phyloP scores from a whole-genome alignment of 1,284 basidiomycete species.

The Tausonia pullulans region DNA sequence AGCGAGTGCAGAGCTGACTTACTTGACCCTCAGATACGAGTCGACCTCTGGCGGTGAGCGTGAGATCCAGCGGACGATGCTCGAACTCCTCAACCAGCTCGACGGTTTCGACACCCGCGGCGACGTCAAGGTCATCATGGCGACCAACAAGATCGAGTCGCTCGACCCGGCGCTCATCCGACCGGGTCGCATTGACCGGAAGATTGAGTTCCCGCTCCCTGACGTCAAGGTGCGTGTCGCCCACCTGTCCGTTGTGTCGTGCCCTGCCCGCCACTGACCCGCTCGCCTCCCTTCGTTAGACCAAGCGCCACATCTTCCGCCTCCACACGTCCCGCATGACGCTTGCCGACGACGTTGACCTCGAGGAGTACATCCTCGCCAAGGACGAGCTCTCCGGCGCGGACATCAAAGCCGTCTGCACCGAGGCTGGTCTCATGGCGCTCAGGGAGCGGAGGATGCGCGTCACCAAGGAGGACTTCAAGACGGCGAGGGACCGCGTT shows the following conservation, averaged over 20 bases:
- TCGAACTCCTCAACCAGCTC: slow-evolving; percentile 94
- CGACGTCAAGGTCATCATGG: slow-evolving; percentile 88
- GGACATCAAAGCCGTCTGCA: slow-evolving; percentile 96
- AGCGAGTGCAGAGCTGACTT: neutral
- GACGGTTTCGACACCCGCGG: slow-evolving; percentile 99
- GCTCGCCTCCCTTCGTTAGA: slow-evolving; percentile 31
- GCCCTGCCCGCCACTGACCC: neutral
- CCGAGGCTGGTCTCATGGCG: slow-evolving; percentile 91
- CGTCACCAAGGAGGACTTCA: slow-evolving; percentile 85
- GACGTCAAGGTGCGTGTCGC: slow-evolving; percentile 54
- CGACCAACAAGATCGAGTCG: slow-evolving; percentile 85
- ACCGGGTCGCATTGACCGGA: slow-evolving; percentile 95
- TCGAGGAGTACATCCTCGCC: slow-evolving; percentile 90
- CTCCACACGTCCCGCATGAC: slow-evolving; percentile 96
- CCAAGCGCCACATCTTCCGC: slow-evolving; percentile 95
- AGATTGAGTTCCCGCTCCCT: slow-evolving; percentile 92
- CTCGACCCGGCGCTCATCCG: slow-evolving; percentile 95
- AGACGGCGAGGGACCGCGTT: slow-evolving; percentile 77
- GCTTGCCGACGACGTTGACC: slow-evolving; percentile 77
- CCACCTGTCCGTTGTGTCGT: neutral
- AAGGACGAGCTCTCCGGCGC: slow-evolving; percentile 96
- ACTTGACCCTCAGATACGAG: slow-evolving; percentile 46
- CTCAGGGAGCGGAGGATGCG: slow-evolving; percentile 92
- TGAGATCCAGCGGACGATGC: slow-evolving; percentile 98
- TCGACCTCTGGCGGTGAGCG: slow-evolving; percentile 95